These are phyloP conservation scores for Eleusine coracana DNA, from an alignment of 176 grass and related monocot species.

Conservation along the genomic window DNA sequence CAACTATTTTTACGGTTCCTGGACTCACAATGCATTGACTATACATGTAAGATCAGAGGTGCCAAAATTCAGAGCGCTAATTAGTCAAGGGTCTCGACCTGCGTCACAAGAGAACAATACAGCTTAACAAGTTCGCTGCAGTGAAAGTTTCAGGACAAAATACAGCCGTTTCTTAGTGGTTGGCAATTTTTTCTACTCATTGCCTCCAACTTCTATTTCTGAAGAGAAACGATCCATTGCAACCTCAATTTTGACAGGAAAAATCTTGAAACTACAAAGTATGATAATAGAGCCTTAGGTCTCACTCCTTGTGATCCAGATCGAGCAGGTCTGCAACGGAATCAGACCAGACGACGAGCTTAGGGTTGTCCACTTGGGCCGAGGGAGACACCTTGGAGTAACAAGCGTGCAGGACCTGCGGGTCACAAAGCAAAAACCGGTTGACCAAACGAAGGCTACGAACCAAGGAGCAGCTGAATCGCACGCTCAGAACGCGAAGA, in stretches of 20 bases:
- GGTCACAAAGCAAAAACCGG: neutral
- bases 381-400: slow-evolving; percentile 82
- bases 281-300: neutral
- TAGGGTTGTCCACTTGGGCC: slow-evolving; percentile 74
- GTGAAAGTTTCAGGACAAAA: neutral
- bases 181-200: neutral
- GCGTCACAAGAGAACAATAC: neutral
- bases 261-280: neutral
- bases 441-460: neutral
- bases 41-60: neutral
- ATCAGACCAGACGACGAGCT: slow-evolving; percentile 77
- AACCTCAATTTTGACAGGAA: neutral
- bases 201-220: neutral
- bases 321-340: slow-evolving; percentile 80
- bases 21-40: neutral
- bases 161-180: neutral
- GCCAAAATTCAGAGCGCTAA: neutral
- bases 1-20: neutral
- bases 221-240: neutral
- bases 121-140: neutral
- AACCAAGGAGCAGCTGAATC: neutral
- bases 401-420: slow-evolving; percentile 76
- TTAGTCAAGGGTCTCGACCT: neutral
- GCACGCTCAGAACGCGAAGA: neutral
- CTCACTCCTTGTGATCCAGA: slow-evolving; percentile 94